These are phyloP conservation scores for Pythium pyrilobum DNA, from an alignment of 352 stramenopile species.

Conservation along the genomic window DNA sequence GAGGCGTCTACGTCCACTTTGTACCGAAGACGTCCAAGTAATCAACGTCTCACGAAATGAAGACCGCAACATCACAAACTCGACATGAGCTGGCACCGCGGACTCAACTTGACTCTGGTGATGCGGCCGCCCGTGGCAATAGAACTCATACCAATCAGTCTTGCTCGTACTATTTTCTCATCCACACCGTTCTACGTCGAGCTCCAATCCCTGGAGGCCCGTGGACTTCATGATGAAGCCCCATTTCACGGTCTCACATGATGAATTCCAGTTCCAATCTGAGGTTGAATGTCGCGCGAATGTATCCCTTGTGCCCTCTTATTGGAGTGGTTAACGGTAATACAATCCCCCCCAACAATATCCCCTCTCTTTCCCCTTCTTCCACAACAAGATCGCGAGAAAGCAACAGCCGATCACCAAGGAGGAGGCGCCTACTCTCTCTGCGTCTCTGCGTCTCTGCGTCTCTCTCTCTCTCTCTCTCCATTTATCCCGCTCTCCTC, in stretches of 20 bases:
- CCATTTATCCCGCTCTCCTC: neutral
- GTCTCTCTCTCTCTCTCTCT: neutral
- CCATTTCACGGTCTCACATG: too few relatives aligned
- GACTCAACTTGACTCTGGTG: too few relatives aligned
- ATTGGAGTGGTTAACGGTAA: too few relatives aligned
- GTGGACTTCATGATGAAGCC: too few relatives aligned
- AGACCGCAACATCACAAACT: neutral
- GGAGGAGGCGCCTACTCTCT: neutral
- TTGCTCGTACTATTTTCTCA: too few relatives aligned
- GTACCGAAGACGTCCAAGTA: slow-evolving; percentile 15
- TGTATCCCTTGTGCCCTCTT: neutral
- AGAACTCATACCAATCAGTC: too few relatives aligned
- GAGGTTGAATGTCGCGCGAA: slow-evolving; percentile 1
- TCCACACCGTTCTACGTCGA: too few relatives aligned
- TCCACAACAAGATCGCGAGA: neutral
- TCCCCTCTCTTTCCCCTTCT: neutral
- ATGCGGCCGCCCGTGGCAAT: too few relatives aligned
- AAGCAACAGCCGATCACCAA: neutral
- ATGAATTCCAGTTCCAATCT: too few relatives aligned
- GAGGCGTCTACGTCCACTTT: slow-evolving; percentile 55
- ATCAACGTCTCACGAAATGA: neutral
- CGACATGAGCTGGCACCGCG: too few relatives aligned
- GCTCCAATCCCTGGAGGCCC: too few relatives aligned
- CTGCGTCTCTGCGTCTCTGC: neutral
- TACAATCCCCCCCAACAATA: neutral